Evolutionary conservation across 371 early-diverging fungal genomes (phyloP).

Genomic region (Sporodiniella umbellata): DNA sequence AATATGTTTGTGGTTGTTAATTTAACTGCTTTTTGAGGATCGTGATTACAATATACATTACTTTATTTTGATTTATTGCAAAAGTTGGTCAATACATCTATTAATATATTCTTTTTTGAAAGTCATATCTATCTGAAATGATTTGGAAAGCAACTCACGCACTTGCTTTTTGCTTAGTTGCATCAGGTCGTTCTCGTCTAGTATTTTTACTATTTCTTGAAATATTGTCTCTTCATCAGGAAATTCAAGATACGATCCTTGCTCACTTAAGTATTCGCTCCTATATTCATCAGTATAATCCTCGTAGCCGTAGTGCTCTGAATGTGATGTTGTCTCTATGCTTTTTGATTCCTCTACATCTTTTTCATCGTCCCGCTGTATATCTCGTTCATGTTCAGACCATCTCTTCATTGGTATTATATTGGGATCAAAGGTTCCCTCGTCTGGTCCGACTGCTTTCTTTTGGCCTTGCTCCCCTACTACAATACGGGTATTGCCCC

Average conservation of each 20-base stretch:
- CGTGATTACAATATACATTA: too few relatives aligned
- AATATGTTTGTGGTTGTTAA: too few relatives aligned
- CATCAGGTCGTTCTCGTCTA: constrained; percentile 72
- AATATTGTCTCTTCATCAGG: constrained; percentile 67
- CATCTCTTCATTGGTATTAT: constrained; percentile 87
- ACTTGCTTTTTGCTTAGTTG: constrained; percentile 82
- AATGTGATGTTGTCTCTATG: constrained; percentile 5
- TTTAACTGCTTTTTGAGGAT: too few relatives aligned
- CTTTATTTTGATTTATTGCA: too few relatives aligned
- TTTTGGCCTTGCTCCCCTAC: constrained; percentile 76
- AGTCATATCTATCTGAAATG: constrained; percentile 80
- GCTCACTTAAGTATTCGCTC: not conserved
- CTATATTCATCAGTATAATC: not conserved
- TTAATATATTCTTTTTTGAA: constrained; percentile 77
- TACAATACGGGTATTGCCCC: constrained; percentile 92
- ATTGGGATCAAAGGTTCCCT: constrained; percentile 77
- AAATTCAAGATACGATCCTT: constrained; percentile 1
- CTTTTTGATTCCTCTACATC: constrained; percentile 1
- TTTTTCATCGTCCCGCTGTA: constrained; percentile 3
- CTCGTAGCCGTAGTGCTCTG: not conserved
- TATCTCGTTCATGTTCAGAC: constrained; percentile 76
- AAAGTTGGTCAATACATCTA: constrained; percentile 64
- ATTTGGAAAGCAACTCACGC: constrained; percentile 65
- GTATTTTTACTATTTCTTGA: constrained; percentile 68
- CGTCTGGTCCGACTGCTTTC: constrained; percentile 53